Base-by-base conservation (phyloP, 257 asterid genomes). In the Nicotiana obtusifolia region DNA sequence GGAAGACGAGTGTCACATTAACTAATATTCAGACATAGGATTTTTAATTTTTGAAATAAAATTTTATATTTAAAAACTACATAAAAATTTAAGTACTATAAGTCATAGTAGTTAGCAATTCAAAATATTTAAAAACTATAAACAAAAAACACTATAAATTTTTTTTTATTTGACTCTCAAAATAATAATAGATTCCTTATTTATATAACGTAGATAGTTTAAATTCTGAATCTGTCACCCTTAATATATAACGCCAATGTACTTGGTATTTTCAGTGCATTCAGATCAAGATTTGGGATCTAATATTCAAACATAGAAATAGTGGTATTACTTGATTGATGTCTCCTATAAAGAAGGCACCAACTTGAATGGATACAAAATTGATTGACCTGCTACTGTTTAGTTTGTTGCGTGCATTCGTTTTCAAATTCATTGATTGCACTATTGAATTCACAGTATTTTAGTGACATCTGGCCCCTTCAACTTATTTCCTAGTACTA, bases 361-460 rank as follows among this genome's bases (percentile, higher is more conserved):
- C 37, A 73, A 24, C 26, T 47, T 73, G 41, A 73, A 73, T 47
- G 60, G 41, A 73, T 22, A 47, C 61, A 73, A 73, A 7, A 41
- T 41, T 41, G 11, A 73, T 73, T 57, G 15, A 73, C 61, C 79
- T 73, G 41, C 61, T 20, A 73, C 49, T 41, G 3, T 41, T 41
- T 24, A 4, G 79, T 24, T 73, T 73, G 61, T 73, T 73, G 37
- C 2, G 24, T 15, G 61, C 79, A 73, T 73, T 73, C 24, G 47
- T 73, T 73, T 73, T 73, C 41, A 73, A 44, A 73, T 47, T 73
- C 49, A 73, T 47, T 73, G 60, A 49, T 47, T 73, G 41, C 41
- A 52, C 19, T 13, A 19, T 52, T 52, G 17, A 52, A 14, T 52
- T 49, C 57, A 0, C 49, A 52, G 57, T 4, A 14, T 52, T 52